These are phyloP conservation scores for Arthrocladium fulminans DNA, from an alignment of 2,329 filamentous ascomycete genomes.

Conservation along the genomic window DNA sequence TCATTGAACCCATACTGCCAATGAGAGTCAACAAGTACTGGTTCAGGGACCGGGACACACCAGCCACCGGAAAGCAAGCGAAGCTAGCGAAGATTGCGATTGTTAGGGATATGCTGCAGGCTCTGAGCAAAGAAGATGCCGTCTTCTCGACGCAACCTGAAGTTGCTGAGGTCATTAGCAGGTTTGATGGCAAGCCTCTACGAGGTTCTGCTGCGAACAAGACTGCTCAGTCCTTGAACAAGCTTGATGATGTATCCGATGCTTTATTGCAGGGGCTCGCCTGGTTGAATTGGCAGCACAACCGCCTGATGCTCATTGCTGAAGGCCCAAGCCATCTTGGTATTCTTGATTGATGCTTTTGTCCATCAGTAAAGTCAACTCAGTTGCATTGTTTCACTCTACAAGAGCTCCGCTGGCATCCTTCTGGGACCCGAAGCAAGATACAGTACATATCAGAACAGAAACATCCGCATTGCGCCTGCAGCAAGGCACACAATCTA, in stretches of 20 bases:
- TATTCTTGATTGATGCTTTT: background rate
- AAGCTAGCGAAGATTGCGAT: constrained; percentile 5
- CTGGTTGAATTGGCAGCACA: constrained; percentile 63
- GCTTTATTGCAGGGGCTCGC: constrained; percentile 68
- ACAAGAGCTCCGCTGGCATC: too few relatives aligned
- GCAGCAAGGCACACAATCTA: too few relatives aligned
- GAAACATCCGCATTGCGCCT: too few relatives aligned
- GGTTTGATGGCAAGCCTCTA: background rate
- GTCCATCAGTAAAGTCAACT: too few relatives aligned
- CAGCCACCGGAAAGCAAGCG: constrained; percentile 9
- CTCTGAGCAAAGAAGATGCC: constrained; percentile 3
- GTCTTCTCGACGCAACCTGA: background rate
- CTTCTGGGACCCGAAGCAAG: too few relatives aligned
- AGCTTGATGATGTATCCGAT: constrained; percentile 75
- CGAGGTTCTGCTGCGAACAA: background rate
- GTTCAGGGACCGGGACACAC: constrained; percentile 41
- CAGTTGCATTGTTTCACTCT: too few relatives aligned
- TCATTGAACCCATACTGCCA: constrained; percentile 46
- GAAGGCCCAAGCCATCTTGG: background rate
- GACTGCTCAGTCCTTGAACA: constrained; percentile 32
- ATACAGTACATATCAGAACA: too few relatives aligned
- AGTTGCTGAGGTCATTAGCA: constrained; percentile 5
- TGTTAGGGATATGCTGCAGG: constrained; percentile 6
- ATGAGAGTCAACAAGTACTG: constrained; percentile 49
- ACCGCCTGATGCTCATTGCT: constrained; percentile 1